Conservation (phyloP, 345 rosid species). For the Syzygium oleosum region DNA sequence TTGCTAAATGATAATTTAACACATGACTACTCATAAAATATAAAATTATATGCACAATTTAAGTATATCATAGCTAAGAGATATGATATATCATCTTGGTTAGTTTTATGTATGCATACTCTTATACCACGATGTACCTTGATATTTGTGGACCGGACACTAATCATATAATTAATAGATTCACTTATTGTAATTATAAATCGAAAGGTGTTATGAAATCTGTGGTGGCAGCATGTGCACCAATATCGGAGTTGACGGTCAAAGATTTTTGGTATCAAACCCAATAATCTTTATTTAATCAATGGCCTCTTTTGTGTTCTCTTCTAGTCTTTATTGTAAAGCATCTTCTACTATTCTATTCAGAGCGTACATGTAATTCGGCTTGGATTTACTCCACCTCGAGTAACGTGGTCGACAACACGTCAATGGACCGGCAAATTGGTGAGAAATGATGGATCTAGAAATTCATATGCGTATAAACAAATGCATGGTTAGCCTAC, state of each 20-base stretch:
- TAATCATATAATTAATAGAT: not conserved
- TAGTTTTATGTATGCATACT: too few species aligned
- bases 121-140: too few species aligned
- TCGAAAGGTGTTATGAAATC: too few species aligned
- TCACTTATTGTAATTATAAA: not conserved
- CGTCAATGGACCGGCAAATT: not conserved
- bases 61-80: too few species aligned
- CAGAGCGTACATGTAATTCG: too few species aligned
- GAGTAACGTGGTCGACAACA: not conserved
- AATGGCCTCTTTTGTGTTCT: not conserved
- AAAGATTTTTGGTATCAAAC: not conserved
- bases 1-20: too few species aligned
- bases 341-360: not conserved
- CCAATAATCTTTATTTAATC: not conserved
- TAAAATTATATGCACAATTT: too few species aligned
- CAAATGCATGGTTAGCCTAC: not conserved
- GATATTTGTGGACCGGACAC: not conserved
- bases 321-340: not conserved
- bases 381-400: not conserved
- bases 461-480: not conserved
- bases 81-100: too few species aligned
- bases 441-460: not conserved
- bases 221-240: too few species aligned
- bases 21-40: too few species aligned
- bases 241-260: not conserved